Evolutionary conservation across 192 early-diverging fungal species (phyloP), one percentile per base, ranked within the genome.

Genomic region (Helicostylum pulchrum): DNA sequence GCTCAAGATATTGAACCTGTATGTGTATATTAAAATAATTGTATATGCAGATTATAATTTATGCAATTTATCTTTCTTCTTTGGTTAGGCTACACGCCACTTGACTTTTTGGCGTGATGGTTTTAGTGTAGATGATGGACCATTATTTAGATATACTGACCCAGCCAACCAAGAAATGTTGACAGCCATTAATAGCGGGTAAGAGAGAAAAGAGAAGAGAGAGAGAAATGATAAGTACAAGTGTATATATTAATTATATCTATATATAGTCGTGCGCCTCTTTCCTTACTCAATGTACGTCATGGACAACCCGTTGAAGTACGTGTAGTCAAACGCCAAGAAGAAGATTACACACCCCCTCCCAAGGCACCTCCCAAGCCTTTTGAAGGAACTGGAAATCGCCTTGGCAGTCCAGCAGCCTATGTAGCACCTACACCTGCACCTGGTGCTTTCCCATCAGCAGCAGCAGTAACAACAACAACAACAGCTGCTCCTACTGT

Each of bases 71-170:
- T 39, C 6, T 39, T 39, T 39, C 6, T 9, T 39, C 6, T 39
- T 39, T 50, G 43, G 15, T n/a, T 72, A 87, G 79, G 83, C 80
- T 17, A 78, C 71, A 32, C 84, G 97, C 26, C 77, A 85, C 48
- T 79, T 99, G 58, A 97, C 92, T 11, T 98, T 99, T 66, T 99
- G 95, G 93, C 79, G 88, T 60, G 90, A 97, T 68, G 97, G 97
- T 57, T 99, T 98, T 68, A 95, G 89, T 54, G 81, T 99, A 67
- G 95, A 92, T 19, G 93, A 97, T 65, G 97, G 97, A 2, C 92
- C 93, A 1, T 76, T 99, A 54, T 78, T 89, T 67, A 74, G 82
- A 48, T 94, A 92, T 59, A 86, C 91, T 53, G 94, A 95, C 66
- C 95, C 96, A 6, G 80, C 83, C 64, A 96, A 92, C 78, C 81